Percentiles rank a stretch among this genome's conserved stretches.
Evolutionary conservation across 257 asterid genomes (phyloP).

Genomic region (Ehretia macrophylla): DNA sequence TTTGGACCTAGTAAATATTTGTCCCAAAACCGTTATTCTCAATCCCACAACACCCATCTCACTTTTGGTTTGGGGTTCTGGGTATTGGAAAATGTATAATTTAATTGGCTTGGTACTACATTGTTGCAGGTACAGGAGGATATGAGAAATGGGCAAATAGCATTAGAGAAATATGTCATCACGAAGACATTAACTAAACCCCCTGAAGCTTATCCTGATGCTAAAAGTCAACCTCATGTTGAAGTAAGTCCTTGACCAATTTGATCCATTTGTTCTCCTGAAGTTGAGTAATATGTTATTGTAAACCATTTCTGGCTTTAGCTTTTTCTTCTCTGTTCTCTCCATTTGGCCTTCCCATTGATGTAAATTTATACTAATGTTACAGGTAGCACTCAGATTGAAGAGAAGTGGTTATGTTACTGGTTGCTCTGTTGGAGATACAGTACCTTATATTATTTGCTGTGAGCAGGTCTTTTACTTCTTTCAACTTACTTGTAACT

Average conservation of each 20-base stretch:
- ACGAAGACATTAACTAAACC: conserved; percentile 87
- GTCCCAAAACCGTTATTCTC: no score
- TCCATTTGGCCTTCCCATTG: conserved; percentile 8
- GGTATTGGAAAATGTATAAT: no score
- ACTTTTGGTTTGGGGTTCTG: not conserved
- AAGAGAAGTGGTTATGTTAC: conserved; percentile 77
- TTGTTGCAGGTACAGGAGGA: conserved; percentile 77
- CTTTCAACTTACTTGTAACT: not conserved
- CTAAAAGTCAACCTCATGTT: conserved; percentile 93
- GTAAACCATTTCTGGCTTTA: not conserved
- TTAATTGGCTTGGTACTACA: conserved; percentile 10
- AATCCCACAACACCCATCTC: no score
- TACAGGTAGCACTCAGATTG: conserved; percentile 90
- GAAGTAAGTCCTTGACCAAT: conserved; percentile 69
- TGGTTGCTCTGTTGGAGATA: conserved; percentile 97
- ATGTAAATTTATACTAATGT: conserved; percentile 7
- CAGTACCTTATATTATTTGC: conserved; percentile 91
- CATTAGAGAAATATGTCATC: conserved; percentile 81
- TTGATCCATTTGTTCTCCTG: conserved; percentile 5
- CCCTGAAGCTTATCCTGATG: conserved; percentile 97
- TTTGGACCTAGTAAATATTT: no score
- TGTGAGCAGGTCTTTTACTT: conserved; percentile 64
- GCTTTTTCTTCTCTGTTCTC: conserved; percentile 1
- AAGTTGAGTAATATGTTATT: not conserved
- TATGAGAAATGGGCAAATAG: conserved; percentile 85